A percentile compares a stretch with the other conserved stretches of the same genome.
These are phyloP conservation scores for Adansonia rubrostipa DNA, from an alignment of 441 rosid genomes.

Conservation along the genomic window DNA sequence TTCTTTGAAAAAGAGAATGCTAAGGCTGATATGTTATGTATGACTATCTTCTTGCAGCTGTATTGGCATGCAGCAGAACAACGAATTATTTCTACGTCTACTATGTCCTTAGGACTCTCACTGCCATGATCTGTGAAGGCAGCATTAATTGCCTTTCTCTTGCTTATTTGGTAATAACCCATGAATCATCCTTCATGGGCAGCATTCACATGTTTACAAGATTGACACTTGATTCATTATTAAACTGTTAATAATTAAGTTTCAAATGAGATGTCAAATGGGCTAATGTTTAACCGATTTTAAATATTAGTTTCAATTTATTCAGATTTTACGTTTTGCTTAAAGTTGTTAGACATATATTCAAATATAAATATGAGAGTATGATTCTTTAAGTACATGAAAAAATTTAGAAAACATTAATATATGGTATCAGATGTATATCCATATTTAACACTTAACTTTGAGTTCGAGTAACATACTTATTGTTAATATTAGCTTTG, in stretches of 20 bases:
- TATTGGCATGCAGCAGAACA: conserved; percentile 72
- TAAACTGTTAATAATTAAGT: not conserved
- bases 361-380: too few relatives aligned
- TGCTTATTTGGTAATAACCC: conserved; percentile 74
- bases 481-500: not conserved
- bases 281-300: not conserved
- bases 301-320: too few relatives aligned
- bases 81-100: conserved; percentile 67
- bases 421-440: too few relatives aligned
- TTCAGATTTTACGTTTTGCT: too few relatives aligned
- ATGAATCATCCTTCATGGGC: not conserved
- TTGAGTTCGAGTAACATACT: too few relatives aligned
- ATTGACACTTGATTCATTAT: not conserved
- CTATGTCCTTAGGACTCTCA: conserved; percentile 59
- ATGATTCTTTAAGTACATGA: too few relatives aligned
- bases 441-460: too few relatives aligned
- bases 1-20: not conserved
- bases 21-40: not conserved
- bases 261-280: not conserved
- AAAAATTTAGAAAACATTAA: too few relatives aligned
- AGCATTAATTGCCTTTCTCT: conserved; percentile 73
- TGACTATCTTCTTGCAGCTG: conserved; percentile 41
- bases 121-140: conserved; percentile 70
- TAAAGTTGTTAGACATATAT: too few relatives aligned
- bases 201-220: not conserved